phyloP scores from a whole-genome alignment of 2,329 filamentous ascomycete genomes.

The Pseudocercospora pini-densiflorae region DNA sequence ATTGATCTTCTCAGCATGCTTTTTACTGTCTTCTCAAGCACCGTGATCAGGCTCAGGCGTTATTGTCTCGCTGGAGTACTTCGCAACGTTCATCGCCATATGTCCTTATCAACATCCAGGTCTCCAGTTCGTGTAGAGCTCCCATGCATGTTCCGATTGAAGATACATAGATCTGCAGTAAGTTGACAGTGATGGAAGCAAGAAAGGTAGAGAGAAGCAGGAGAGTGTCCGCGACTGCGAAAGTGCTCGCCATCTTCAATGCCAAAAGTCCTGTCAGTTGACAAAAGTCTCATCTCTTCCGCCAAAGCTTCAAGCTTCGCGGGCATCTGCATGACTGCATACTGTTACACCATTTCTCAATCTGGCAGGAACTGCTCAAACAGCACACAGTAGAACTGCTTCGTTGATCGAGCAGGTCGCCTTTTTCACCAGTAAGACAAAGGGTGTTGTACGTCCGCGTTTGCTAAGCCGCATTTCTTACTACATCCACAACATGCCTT shows the following conservation, averaged over 20 bases:
- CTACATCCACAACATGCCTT: conserved; percentile 6
- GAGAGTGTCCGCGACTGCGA: neutral
- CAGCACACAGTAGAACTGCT: neutral
- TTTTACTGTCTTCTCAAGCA: neutral
- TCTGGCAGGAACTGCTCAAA: neutral
- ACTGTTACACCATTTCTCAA: conserved; percentile 5
- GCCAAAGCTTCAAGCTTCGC: neutral
- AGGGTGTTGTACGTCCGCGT: neutral
- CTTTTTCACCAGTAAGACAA: neutral
- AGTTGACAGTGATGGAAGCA: neutral
- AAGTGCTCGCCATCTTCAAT: neutral
- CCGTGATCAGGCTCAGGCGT: neutral
- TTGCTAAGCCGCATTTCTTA: conserved; percentile 8
- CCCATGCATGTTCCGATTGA: neutral
- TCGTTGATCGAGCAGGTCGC: neutral
- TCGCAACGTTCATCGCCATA: neutral
- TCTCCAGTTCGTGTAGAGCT: neutral
- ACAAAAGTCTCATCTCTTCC: neutral
- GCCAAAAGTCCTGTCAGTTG: neutral
- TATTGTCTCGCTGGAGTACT: neutral
- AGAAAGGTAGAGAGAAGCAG: neutral
- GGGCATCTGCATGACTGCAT: neutral
- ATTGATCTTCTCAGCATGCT: neutral
- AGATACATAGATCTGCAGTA: neutral
- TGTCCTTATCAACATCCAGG: neutral